Percentiles rank a stretch among this genome's conserved stretches.
phyloP scores from a whole-genome alignment of 345 rosid species.

The Gossypium raimondii region DNA sequence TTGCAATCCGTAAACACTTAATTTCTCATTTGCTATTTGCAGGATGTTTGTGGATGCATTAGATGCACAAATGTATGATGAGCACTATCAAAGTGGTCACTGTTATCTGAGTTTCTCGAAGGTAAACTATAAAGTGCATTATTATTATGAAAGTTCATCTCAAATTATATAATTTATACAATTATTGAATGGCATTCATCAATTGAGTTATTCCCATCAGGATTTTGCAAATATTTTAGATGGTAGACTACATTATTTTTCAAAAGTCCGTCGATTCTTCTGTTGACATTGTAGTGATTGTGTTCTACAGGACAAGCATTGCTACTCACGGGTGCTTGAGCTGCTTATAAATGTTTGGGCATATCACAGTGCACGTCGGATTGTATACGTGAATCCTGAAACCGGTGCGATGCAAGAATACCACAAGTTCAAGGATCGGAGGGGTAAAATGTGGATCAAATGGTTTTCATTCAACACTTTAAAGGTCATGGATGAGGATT shows the following conservation, averaged over 20 bases:
- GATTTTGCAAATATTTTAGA: not conserved
- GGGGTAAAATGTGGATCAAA: constrained; percentile 84
- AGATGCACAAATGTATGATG: constrained; percentile 83
- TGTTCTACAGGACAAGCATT: constrained; percentile 73
- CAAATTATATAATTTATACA: not conserved
- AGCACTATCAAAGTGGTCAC: constrained; percentile 61
- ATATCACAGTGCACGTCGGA: constrained; percentile 81
- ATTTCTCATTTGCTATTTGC: constrained; percentile 22
- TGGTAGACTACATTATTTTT: not conserved
- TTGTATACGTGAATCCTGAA: constrained; percentile 68
- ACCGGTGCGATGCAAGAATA: constrained; percentile 80
- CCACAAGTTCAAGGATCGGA: constrained; percentile 56
- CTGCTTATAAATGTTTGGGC: constrained; percentile 95
- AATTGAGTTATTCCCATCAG: not conserved
- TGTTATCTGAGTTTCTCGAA: constrained; percentile 79
- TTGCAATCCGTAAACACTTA: constrained; percentile 9
- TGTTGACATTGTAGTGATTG: not conserved
- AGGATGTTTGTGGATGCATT: constrained; percentile 95
- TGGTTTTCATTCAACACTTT: constrained; percentile 81
- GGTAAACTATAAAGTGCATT: constrained; percentile 35
- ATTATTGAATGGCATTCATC: not conserved
- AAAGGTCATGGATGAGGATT: constrained; percentile 91
- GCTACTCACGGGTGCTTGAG: constrained; percentile 87
- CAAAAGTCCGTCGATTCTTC: not conserved
- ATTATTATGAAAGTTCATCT: not conserved